Base-by-base conservation (phyloP, 345 rosid genomes). In the Populus deltoides region DNA sequence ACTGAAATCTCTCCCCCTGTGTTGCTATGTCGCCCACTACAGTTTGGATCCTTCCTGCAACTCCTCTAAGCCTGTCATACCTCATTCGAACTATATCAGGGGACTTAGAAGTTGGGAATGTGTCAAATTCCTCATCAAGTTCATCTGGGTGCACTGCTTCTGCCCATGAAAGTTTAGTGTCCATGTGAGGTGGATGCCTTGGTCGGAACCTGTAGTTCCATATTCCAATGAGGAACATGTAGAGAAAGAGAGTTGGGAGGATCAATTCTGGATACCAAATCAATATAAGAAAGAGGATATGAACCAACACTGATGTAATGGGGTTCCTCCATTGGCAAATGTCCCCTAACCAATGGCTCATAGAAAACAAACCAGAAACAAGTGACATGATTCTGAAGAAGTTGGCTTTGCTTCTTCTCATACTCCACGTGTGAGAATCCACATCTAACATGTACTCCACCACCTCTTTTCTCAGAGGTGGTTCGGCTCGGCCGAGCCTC, bases 321-420 rank as follows among this genome's bases (percentile, higher is more conserved):
- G 94, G 93, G 71, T 89, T 88, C 86, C 81, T 83, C 97, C 97
- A 94, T 79, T 88, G 78, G 78, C 95, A 86, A 27, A 94, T 88
- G 55, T 89, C 93, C 12, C 79, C 86, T 8, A 92, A 81, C 98
- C 97, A 92, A 6, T 81, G 69, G 45, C 79, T 84, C 10, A 89
- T 73, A 0, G 88, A 72, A 70, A 92, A 83, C 79, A 79, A 75
- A 15, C 93, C 87, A 0, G 94, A 89, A 13, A 90, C 66, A 24
- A 94, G 86, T 0, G 95, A 88, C 89, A 90, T 90, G 47, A 94
- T 86, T n/a, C 97, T 83, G 66, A 91, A 91, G 84, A 94, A 92
- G 78, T 92, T 92, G 8, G 93, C 98, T 86, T 92, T 94, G 86
- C 96, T 94, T 86, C 96, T 88, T 78, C 97, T 89, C 96, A 92